Evolutionary conservation across 108 stramenopile species (phyloP).

Genomic region (Cyclotella cryptica): DNA sequence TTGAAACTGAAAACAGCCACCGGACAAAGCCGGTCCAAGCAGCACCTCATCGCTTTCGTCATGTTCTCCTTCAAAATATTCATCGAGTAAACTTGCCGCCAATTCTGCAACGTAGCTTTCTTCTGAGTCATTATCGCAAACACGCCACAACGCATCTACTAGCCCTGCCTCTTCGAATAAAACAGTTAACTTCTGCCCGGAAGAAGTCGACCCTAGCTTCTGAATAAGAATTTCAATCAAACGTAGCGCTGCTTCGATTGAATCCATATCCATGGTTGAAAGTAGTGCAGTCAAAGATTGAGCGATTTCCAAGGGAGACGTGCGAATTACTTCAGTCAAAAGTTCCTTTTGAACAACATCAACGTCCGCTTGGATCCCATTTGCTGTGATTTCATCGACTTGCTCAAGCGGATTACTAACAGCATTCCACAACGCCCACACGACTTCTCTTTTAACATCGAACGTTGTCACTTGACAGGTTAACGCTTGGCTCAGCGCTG

Average conservation of each 20-base stretch:
- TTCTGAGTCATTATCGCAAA: conserved; percentile 43
- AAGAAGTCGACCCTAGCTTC: background rate
- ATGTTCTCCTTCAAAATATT: conserved; percentile 38
- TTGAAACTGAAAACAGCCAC: conserved; percentile 37
- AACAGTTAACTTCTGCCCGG: conserved; percentile 11
- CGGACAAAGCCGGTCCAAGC: conserved; percentile 1
- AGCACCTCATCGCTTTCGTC: conserved; percentile 13
- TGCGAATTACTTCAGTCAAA: conserved; percentile 7
- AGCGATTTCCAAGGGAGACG: conserved; percentile 20
- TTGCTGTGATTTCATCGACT: background rate
- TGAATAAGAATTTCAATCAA: conserved; percentile 37
- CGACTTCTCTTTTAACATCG: conserved; percentile 38
- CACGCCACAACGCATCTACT: conserved; percentile 39
- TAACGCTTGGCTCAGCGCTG: conserved; percentile 30
- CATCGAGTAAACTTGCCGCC: conserved; percentile 38
- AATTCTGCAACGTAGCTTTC: conserved; percentile 41
- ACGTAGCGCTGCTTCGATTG: conserved; percentile 17
- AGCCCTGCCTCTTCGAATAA: conserved; percentile 49
- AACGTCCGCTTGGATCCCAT: background rate
- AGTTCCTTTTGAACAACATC: conserved; percentile 4
- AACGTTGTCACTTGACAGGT: conserved; percentile 16
- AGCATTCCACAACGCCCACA: conserved; percentile 46
- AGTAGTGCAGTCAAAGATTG: conserved; percentile 25
- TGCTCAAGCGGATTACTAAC: conserved; percentile 3
- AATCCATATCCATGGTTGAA: conserved; percentile 24